A percentile compares a stretch with the other conserved stretches of the same genome.
Conservation (phyloP, 768 basidiomycete genomes). For the Auricularia sp. region DNA sequence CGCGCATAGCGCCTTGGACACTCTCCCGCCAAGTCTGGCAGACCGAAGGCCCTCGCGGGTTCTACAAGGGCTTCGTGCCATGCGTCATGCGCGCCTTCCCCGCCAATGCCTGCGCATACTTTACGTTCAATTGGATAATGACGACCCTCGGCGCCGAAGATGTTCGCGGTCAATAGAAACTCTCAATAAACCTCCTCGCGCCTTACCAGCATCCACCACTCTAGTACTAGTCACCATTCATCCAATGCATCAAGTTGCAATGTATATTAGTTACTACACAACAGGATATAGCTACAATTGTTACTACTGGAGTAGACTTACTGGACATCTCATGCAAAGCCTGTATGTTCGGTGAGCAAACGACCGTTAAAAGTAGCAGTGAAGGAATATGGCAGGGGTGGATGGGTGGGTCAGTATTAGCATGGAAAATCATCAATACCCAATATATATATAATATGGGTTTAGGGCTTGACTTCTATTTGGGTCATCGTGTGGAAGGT, state of each 20-base stretch:
- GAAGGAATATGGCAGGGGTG: no score
- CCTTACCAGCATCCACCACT: no score
- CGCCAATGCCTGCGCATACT: constrained; percentile 66
- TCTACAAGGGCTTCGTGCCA: constrained; percentile 58
- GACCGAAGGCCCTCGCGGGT: constrained; percentile 43
- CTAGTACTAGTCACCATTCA: no score
- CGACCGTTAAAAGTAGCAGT: no score
- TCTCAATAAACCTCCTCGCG: no score
- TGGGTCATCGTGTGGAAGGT: constrained; percentile 42
- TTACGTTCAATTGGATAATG: constrained; percentile 72
- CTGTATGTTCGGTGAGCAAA: no score
- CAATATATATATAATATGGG: constrained; percentile 42
- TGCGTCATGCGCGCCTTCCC: constrained; percentile 67
- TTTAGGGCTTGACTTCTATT: constrained; percentile 90
- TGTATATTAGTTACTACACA: no score
- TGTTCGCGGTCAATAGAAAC: constrained; percentile 23
- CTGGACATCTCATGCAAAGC: no score
- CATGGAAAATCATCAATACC: constrained; percentile 82
- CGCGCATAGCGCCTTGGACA: constrained; percentile 36
- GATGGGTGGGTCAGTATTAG: constrained; percentile 58
- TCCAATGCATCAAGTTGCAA: no score
- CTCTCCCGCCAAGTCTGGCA: constrained; percentile 45
- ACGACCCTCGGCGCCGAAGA: constrained; percentile 53
- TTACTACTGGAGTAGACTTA: no score
- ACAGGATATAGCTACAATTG: no score